Evolutionary conservation across 73 alveolate genomes (phyloP), one percentile per base, ranked within the genome.

Genomic region (Paramecium primaurelia): DNA sequence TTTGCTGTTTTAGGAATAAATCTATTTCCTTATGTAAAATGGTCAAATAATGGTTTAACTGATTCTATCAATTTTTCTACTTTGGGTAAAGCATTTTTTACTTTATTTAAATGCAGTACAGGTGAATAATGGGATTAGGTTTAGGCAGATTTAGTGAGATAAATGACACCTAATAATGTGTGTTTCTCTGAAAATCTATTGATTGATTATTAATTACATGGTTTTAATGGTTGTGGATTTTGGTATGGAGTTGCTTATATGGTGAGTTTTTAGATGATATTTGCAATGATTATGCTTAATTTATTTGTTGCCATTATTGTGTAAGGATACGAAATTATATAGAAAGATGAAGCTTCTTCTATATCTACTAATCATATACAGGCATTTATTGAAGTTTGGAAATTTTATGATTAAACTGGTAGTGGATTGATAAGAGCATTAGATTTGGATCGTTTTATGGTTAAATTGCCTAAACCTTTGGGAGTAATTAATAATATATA

Each of bases 211-310:
- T 18, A 30, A 51, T 2, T 20, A 51, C 18, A 77, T 42, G 94
- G 94, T 8, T 73, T 80, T 42, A 73, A 80, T 51, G 94, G 94
- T 40, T 90, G 94, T 58, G 94, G 94, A 25, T 34, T 51, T 40
- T 59, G 36, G 64, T 60, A 59, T 58, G 93, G 93, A 8, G 34
- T 20, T 1, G 49, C 47, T 11, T 83, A 37, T 83, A 83, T 83
- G 83, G 34, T 83, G 20, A 16, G 83, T 26, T 83, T 83, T 49
- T 83, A 83, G n/a, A 42, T 83, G 49, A 28, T 83, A 44, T 83
- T 83, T 83, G n/a, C 92, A 12, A 83, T 83, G 92, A 83, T 83
- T 83, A 54, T 83, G 77, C 77, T 83, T 47, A 83, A 54, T 49
- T 45, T 83, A 30, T 83, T 83, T 47, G 77, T 83, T 32, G 92